These are phyloP conservation scores for Penicillium sp. DNA, from an alignment of 2,329 filamentous ascomycete genomes.

Conservation along the genomic window DNA sequence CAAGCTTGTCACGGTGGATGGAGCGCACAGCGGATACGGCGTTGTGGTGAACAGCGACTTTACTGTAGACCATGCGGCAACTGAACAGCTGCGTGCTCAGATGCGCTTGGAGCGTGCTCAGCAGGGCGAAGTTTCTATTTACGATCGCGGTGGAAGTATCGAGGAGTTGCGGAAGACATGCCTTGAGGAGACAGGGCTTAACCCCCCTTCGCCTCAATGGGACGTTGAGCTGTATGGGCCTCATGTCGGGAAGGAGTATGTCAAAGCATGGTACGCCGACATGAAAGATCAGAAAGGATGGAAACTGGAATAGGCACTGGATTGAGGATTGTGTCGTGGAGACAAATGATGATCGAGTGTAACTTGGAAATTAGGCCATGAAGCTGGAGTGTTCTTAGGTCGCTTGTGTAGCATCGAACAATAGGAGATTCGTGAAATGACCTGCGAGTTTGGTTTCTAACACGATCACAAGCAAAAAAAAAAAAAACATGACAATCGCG, in stretches of 20 bases:
- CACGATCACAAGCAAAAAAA: neutral
- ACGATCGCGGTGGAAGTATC: constrained; percentile 49
- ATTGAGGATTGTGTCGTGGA: too few relatives aligned
- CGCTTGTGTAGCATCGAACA: too few relatives aligned
- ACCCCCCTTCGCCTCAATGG: constrained; percentile 48
- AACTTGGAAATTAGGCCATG: too few relatives aligned
- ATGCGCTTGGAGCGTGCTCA: constrained; percentile 31
- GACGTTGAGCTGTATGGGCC: constrained; percentile 48
- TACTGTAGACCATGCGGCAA: constrained; percentile 40
- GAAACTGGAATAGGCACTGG: neutral
- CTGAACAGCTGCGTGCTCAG: constrained; percentile 35
- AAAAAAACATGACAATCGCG: neutral
- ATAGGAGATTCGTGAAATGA: too few relatives aligned
- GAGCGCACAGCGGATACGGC: constrained; percentile 48
- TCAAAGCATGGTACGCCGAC: constrained; percentile 45
- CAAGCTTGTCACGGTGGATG: constrained; percentile 46
- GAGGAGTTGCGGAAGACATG: constrained; percentile 40
- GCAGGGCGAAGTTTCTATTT: constrained; percentile 29
- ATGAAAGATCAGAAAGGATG: constrained; percentile 18
- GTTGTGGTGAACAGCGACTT: constrained; percentile 46
- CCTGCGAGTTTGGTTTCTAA: too few relatives aligned
- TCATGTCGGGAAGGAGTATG: constrained; percentile 47
- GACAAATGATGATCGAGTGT: too few relatives aligned
- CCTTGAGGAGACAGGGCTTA: constrained; percentile 47
- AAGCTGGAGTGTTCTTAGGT: too few relatives aligned